Conservation (phyloP, 192 early-diverging fungal genomes). For the Podila verticillata region DNA sequence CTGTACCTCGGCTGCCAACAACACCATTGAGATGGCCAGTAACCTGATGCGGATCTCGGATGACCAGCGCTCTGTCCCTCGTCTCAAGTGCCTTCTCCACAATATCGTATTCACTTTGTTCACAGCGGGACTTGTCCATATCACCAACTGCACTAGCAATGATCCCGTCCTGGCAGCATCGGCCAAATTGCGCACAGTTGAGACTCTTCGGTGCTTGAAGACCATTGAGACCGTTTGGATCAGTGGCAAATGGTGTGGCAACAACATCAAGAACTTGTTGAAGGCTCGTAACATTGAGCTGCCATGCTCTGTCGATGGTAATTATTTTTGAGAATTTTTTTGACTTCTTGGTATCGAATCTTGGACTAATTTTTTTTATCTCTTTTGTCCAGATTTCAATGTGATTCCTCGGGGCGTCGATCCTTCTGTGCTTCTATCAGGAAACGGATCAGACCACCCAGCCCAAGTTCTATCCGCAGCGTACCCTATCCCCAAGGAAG, state of each 20-base stretch:
- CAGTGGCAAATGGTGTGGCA: slow-evolving; percentile 42
- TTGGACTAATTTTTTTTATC: background rate
- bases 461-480: background rate
- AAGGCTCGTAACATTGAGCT: slow-evolving; percentile 44
- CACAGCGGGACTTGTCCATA: slow-evolving; percentile 52
- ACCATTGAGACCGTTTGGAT: slow-evolving; percentile 47
- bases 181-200: slow-evolving; percentile 46
- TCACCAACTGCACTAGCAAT: slow-evolving; percentile 46
- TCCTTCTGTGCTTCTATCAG: slow-evolving; percentile 6
- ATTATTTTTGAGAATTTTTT: background rate
- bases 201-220: slow-evolving; percentile 39
- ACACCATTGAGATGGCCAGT: slow-evolving; percentile 52
- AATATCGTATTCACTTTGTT: slow-evolving; percentile 50
- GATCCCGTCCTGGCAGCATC: slow-evolving; percentile 45
- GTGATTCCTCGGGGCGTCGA: slow-evolving; percentile 12
- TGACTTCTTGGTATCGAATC: background rate
- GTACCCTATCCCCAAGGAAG: slow-evolving; percentile 27
- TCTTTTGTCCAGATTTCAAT: slow-evolving; percentile 26
- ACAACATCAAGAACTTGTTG: slow-evolving; percentile 42
- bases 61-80: slow-evolving; percentile 29
- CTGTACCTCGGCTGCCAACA: slow-evolving; percentile 53
- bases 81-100: slow-evolving; percentile 33
- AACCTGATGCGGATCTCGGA: slow-evolving; percentile 38
- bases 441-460: slow-evolving; percentile 3
- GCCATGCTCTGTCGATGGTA: slow-evolving; percentile 47